These are phyloP conservation scores for Quercus bicolor DNA, from an alignment of 306 rosid species.

Conservation along the genomic window DNA sequence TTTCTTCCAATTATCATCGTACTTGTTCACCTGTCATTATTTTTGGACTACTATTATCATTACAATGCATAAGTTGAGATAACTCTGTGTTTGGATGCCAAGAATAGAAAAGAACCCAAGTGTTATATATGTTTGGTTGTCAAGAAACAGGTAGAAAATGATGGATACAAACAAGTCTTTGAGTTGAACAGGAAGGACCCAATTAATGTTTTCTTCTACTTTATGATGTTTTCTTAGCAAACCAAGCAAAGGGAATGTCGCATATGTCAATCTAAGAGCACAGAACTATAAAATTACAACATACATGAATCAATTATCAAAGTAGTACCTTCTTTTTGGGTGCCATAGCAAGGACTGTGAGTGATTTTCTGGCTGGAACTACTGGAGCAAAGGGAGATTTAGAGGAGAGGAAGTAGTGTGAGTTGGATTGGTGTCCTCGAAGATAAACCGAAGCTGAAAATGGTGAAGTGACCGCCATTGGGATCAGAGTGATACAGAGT, in stretches of 20 bases:
- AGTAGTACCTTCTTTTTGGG: conserved; percentile 60
- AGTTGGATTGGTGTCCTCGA: conserved; percentile 24
- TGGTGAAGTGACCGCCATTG: conserved; percentile 61
- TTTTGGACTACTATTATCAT: background rate
- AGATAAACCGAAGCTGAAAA: conserved; percentile 41
- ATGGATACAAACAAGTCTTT: no score
- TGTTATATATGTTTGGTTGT: no score
- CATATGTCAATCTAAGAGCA: background rate
- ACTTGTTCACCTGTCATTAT: conserved; percentile 70
- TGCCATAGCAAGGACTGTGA: conserved; percentile 68
- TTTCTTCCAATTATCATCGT: conserved; percentile 70
- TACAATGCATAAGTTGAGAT: background rate
- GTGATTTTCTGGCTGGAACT: conserved; percentile 27
- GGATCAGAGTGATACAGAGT: background rate
- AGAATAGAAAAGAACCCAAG: background rate
- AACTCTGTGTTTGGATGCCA: background rate
- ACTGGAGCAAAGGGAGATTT: conserved; percentile 16
- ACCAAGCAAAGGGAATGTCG: background rate
- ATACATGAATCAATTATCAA: background rate
- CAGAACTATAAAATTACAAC: background rate
- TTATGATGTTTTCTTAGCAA: background rate
- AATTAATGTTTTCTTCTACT: background rate
- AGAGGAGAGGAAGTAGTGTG: conserved; percentile 26
- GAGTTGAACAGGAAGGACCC: background rate
- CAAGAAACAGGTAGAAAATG: no score